These are phyloP conservation scores for Fusarium fracticaudum DNA, from an alignment of 2,329 filamentous ascomycete species.

Conservation along the genomic window DNA sequence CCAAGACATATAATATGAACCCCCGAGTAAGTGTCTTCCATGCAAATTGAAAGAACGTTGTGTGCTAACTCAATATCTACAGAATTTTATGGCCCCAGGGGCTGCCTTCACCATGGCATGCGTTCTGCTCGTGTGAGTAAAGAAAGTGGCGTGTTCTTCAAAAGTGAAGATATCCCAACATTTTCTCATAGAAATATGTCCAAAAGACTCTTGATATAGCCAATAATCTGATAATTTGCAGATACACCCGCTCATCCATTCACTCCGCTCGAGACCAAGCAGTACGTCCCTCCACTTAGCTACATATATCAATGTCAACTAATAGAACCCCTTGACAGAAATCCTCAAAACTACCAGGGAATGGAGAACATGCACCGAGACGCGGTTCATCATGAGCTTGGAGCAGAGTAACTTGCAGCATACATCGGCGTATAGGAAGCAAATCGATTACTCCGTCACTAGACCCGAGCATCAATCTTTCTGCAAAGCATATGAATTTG, in stretches of 20 bases:
- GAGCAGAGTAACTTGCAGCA: neutral
- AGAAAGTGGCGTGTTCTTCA: constrained; percentile 30
- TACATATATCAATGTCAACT: neutral
- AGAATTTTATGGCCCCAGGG: constrained; percentile 60
- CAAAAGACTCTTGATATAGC: no score
- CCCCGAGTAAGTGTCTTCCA: constrained; percentile 37
- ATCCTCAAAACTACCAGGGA: constrained; percentile 21
- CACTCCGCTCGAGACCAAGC: constrained; percentile 49
- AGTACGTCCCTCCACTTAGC: constrained; percentile 13
- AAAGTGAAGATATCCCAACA: neutral
- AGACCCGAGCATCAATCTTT: neutral
- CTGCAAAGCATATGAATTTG: neutral
- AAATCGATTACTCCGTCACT: neutral
- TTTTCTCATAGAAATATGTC: neutral
- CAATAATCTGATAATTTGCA: constrained; percentile 27
- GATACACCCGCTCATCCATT: constrained; percentile 55
- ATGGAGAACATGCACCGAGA: constrained; percentile 26
- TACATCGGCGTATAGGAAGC: constrained; percentile 21
- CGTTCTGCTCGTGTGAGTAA: constrained; percentile 57
- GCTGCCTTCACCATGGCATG: constrained; percentile 65
- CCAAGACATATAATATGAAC: constrained; percentile 35
- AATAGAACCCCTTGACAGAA: constrained; percentile 4
- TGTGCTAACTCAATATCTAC: constrained; percentile 5
- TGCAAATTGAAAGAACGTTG: fast-evolving
- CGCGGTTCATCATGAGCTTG: constrained; percentile 5